These are phyloP conservation scores for Thielaviopsis euricoi DNA, from an alignment of 2,329 filamentous ascomycete species.

Conservation along the genomic window DNA sequence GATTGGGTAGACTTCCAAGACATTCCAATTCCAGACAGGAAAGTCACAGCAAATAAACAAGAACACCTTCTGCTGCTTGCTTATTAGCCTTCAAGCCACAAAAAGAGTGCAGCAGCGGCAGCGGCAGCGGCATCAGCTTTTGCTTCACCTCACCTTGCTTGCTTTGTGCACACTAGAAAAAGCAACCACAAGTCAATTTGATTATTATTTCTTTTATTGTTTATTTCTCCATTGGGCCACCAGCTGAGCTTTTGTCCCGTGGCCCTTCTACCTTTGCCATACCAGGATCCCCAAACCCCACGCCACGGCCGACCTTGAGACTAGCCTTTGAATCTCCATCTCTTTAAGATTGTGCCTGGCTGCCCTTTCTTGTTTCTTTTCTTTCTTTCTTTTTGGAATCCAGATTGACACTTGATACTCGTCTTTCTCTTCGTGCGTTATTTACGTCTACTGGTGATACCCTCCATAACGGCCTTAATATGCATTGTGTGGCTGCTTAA, in stretches of 20 bases:
- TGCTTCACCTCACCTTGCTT: background rate
- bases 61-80: background rate
- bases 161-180: background rate
- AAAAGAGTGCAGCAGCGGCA: background rate
- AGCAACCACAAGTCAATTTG: background rate
- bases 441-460: background rate
- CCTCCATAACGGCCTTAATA: background rate
- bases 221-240: background rate
- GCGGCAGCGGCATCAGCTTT: background rate
- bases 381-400: background rate
- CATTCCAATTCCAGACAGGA: background rate
- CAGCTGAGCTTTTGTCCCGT: background rate
- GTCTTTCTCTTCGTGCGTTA: background rate
- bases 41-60: background rate
- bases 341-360: background rate
- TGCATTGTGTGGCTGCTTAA: background rate
- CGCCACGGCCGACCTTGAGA: background rate
- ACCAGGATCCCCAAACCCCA: too few species aligned
- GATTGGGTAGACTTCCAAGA: background rate
- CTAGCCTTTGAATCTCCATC: background rate
- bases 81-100: background rate
- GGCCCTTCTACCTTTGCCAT: background rate
- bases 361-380: background rate
- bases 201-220: background rate
- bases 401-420: background rate